These are phyloP conservation scores for Notholithocarpus densiflorus DNA, from an alignment of 306 rosid genomes.

Conservation along the genomic window DNA sequence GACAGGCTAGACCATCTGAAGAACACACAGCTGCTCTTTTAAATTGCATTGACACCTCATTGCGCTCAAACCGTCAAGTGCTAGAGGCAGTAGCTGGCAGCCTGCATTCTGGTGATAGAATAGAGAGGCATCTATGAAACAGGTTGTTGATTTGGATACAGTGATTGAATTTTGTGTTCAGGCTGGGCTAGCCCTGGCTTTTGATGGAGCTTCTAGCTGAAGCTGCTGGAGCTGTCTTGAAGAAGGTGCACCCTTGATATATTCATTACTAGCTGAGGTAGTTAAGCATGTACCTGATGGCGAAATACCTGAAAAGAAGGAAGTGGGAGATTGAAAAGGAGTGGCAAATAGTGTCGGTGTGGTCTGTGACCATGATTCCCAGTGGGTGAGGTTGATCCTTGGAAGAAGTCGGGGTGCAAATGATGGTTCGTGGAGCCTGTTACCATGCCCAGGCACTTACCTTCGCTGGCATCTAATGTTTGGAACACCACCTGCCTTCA, in stretches of 20 bases:
- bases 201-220: constrained; percentile 76
- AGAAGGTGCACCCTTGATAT: constrained; percentile 80
- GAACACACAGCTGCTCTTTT: constrained; percentile 98
- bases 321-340: constrained; percentile 64
- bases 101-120: constrained; percentile 85
- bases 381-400: constrained; percentile 87
- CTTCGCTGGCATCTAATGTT: constrained; percentile 86
- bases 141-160: constrained; percentile 87
- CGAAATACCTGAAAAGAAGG: constrained; percentile 79
- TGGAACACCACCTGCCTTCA: constrained; percentile 95
- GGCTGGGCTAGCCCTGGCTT: constrained; percentile 90
- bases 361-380: constrained; percentile 72
- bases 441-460: constrained; percentile 91
- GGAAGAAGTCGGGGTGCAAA: constrained; percentile 90
- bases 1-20: constrained; percentile 89
- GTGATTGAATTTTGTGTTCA: constrained; percentile 84
- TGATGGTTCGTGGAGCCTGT: constrained; percentile 95
- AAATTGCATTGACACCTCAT: constrained; percentile 91
- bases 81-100: constrained; percentile 81
- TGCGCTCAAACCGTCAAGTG: constrained; percentile 84
- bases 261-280: constrained; percentile 71
- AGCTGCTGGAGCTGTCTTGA: constrained; percentile 90
- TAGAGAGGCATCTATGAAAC: constrained; percentile 81
- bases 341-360: constrained; percentile 82
- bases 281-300: constrained; percentile 86